phyloP scores from a whole-genome alignment of 306 rosid genomes.

The Quercus robur region DNA sequence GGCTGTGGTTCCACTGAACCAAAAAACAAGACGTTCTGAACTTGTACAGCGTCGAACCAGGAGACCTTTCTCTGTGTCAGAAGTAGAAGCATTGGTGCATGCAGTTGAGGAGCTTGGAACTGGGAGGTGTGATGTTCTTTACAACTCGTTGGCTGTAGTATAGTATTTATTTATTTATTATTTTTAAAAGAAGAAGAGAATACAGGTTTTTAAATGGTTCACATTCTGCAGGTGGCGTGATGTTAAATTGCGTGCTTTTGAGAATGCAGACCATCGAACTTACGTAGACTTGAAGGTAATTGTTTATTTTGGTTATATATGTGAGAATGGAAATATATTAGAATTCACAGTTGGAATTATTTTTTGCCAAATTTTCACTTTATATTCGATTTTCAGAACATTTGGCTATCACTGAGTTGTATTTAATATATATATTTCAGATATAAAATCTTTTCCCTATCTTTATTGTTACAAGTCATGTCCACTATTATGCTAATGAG shows the following conservation, averaged over 20 bases:
- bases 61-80: conserved; percentile 89
- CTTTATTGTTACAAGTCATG: neutral
- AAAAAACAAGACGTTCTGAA: conserved; percentile 58
- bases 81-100: conserved; percentile 89
- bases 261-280: conserved; percentile 90
- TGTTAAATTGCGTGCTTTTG: conserved; percentile 81
- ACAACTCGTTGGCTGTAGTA: neutral
- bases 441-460: neutral
- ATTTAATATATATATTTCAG: neutral
- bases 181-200: conserved; percentile 8
- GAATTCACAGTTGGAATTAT: neutral
- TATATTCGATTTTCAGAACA: neutral
- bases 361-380: neutral
- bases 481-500: neutral
- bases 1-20: conserved; percentile 61
- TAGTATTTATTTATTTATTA: neutral
- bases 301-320: neutral
- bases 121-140: conserved; percentile 65
- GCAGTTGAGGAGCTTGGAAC: conserved; percentile 97
- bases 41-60: conserved; percentile 90
- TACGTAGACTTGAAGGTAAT: conserved; percentile 92
- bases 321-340: neutral
- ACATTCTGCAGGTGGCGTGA: conserved; percentile 83
- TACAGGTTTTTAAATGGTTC: conserved; percentile 20
- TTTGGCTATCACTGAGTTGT: neutral